phyloP scores from a whole-genome alignment of 306 rosid genomes.

The Cicer cuneatum region DNA sequence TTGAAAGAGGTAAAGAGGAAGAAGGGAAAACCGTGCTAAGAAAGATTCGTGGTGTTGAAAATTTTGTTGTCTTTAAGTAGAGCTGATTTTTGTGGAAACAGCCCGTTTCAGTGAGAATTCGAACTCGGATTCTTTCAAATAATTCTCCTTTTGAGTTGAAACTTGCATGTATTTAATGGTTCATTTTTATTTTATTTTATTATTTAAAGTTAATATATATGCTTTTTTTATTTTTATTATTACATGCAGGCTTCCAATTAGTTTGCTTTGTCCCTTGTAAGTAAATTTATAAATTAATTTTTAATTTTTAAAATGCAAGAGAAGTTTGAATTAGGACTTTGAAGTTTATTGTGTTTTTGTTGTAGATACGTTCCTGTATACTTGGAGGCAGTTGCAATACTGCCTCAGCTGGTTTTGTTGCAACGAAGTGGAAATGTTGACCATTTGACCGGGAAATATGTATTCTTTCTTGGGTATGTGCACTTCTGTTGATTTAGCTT shows the following conservation, averaged over 20 bases:
- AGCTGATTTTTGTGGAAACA: too few species aligned
- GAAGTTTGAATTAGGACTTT: background rate
- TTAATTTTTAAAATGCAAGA: background rate
- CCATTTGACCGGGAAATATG: conserved; percentile 91
- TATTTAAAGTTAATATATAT: conserved; percentile 16
- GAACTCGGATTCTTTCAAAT: too few species aligned
- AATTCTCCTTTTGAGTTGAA: too few species aligned
- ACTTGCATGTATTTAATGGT: background rate
- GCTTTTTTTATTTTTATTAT: background rate
- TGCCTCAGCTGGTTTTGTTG: conserved; percentile 87
- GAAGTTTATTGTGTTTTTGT: conserved; percentile 17
- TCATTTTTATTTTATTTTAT: background rate
- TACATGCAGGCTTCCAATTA: conserved; percentile 65
- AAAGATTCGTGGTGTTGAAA: conserved; percentile 62
- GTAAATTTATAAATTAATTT: conserved; percentile 28
- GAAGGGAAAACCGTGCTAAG: conserved; percentile 58
- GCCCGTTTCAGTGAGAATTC: too few species aligned
- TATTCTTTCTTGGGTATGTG: conserved; percentile 86
- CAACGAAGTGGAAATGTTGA: conserved; percentile 95
- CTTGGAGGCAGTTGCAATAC: conserved; percentile 90
- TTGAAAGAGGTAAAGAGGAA: conserved; percentile 58
- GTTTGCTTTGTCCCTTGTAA: conserved; percentile 61
- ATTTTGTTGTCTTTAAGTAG: too few species aligned
- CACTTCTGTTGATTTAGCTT: conserved; percentile 13
- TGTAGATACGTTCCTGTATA: conserved; percentile 66